Evolutionary conservation across 805 yeast genomes (phyloP).

Genomic region (Zygosaccharomyces rouxii): DNA sequence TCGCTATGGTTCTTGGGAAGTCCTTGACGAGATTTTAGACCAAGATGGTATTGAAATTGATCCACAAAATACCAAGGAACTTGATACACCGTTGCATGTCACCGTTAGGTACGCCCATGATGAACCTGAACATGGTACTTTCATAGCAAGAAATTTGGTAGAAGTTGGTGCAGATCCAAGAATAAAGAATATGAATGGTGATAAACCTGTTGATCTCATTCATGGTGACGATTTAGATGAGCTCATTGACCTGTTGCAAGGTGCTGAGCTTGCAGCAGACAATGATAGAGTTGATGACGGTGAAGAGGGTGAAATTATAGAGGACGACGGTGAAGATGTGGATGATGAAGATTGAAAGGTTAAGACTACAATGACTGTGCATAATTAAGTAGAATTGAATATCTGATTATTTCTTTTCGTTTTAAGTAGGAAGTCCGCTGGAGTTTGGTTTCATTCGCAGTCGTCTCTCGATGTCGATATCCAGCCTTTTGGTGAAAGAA

Average conservation of each 20-base stretch:
- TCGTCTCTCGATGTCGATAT: constrained; percentile 42
- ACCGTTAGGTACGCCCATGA: constrained; percentile 73
- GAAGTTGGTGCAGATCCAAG: constrained; percentile 90
- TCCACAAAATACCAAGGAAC: constrained; percentile 63
- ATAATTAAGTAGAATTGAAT: not conserved
- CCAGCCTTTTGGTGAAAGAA: constrained; percentile 44
- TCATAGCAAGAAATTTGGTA: constrained; percentile 70
- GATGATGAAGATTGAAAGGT: not conserved
- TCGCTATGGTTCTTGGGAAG: constrained; percentile 77
- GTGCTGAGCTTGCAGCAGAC: constrained; percentile 74
- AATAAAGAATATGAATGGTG: constrained; percentile 53
- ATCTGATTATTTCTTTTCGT: not conserved
- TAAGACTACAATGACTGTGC: not conserved
- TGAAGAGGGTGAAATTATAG: constrained; percentile 38
- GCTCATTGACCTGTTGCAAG: constrained; percentile 60
- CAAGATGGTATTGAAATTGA: constrained; percentile 81
- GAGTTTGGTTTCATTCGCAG: constrained; percentile 21
- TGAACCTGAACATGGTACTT: constrained; percentile 82
- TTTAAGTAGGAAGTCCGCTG: not conserved
- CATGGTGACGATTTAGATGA: constrained; percentile 49
- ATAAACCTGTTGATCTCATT: constrained; percentile 72
- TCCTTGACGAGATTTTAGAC: constrained; percentile 74
- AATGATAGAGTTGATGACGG: constrained; percentile 34
- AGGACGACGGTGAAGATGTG: constrained; percentile 24
- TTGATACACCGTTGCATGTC: constrained; percentile 84